Percentiles rank a stretch among this genome's conserved stretches.
Evolutionary conservation across 1,284 basidiomycete genomes (phyloP).

Genomic region (Chiua sp.): DNA sequence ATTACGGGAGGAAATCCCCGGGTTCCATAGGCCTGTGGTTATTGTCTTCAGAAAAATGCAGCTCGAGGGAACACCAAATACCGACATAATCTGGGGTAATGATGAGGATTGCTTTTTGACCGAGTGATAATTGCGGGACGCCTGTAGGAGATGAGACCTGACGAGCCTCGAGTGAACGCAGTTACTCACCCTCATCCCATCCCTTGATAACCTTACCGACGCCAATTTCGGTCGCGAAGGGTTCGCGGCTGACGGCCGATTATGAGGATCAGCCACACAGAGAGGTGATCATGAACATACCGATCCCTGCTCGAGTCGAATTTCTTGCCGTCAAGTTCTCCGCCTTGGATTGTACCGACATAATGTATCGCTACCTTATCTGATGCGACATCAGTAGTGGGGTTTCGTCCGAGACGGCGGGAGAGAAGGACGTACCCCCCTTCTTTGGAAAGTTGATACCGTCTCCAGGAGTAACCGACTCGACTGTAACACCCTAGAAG

Average conservation of each 20-base stretch:
- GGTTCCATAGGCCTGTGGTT: conserved; percentile 64
- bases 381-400: conserved; percentile 29
- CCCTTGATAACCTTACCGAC: conserved; percentile 85
- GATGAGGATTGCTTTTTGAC: conserved; percentile 76
- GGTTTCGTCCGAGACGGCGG: conserved; percentile 13
- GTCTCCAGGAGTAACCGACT: conserved; percentile 50
- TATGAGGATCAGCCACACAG: conserved; percentile 12
- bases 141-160: conserved; percentile 45
- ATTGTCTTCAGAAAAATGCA: conserved; percentile 7
- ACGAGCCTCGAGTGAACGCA: conserved; percentile 3
- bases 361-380: conserved; percentile 74
- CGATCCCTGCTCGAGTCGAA: conserved; percentile 81
- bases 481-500: conserved; percentile 42
- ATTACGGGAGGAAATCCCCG: conserved; percentile 84
- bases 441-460: conserved; percentile 49
- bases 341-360: conserved; percentile 63
- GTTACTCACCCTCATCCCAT: conserved; percentile 85
- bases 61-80: conserved; percentile 13
- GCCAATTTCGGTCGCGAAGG: conserved; percentile 82
- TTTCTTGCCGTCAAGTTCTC: conserved; percentile 50
- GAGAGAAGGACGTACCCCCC: conserved; percentile 45
- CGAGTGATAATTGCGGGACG: conserved; percentile 77
- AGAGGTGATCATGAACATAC: conserved; percentile 40
- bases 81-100: conserved; percentile 73
- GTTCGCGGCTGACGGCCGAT: conserved; percentile 46